phyloP scores from a whole-genome alignment of 345 rosid species.

The Eucalyptus cloeziana region DNA sequence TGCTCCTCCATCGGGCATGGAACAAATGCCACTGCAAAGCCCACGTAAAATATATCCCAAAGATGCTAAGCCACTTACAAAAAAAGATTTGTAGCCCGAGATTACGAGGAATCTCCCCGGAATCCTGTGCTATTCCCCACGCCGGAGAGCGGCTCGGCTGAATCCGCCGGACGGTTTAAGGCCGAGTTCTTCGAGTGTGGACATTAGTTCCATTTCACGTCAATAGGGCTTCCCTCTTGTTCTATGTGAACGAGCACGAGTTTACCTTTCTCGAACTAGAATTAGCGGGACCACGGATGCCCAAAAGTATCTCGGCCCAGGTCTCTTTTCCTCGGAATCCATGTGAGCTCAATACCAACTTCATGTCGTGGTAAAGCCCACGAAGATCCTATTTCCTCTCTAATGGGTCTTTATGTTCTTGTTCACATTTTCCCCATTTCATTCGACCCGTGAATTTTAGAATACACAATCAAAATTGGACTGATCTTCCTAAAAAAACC shows the following conservation, averaged over 20 bases:
- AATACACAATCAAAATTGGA: neutral
- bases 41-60: neutral
- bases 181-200: fast-evolving
- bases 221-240: neutral
- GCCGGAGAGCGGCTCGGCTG: neutral
- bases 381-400: neutral
- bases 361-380: too few relatives aligned
- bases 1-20: neutral
- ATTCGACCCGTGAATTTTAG: neutral
- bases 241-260: neutral
- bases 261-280: neutral
- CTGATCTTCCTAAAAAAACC: fast-evolving
- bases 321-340: neutral
- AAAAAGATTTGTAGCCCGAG: neutral
- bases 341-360: neutral
- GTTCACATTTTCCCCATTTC: neutral
- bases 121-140: too few relatives aligned
- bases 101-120: too few relatives aligned
- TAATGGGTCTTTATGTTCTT: neutral
- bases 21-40: neutral
- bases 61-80: neutral
- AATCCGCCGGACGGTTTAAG: neutral
- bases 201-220: neutral
- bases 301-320: neutral
- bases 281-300: fast-evolving